These are phyloP conservation scores for Wickerhamomyces pijperi DNA, from an alignment of 805 yeast species.

Conservation along the genomic window DNA sequence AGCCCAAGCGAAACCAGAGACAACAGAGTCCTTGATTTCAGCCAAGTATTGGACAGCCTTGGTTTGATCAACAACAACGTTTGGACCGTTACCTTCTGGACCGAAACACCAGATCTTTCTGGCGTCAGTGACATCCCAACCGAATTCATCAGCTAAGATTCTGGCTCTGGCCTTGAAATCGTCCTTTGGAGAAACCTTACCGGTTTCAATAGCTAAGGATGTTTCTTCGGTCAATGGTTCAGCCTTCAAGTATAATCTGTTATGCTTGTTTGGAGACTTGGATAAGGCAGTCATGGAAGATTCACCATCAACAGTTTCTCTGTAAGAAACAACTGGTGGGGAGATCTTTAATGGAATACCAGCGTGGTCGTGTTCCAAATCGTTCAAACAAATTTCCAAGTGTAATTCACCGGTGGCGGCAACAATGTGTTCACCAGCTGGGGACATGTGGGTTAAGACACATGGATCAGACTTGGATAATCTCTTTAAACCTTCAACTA, in stretches of 20 bases:
- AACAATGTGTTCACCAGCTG: constrained; percentile 98
- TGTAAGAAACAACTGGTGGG: constrained; percentile 96
- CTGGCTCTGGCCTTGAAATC: constrained; percentile 99
- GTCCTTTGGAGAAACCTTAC: constrained; percentile 88
- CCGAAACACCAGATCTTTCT: constrained; percentile 99
- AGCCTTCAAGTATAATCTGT: constrained; percentile 98
- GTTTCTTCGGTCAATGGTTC: constrained; percentile 93
- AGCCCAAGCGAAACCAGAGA: constrained; percentile 99
- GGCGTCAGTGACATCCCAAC: constrained; percentile 99
- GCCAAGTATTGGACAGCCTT: constrained; percentile 98
- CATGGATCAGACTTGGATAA: constrained; percentile 99
- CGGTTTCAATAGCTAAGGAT: constrained; percentile 82
- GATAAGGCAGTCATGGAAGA: constrained; percentile 95
- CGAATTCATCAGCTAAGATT: constrained; percentile 96
- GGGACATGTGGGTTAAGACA: constrained; percentile 78
- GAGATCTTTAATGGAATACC: constrained; percentile 97
- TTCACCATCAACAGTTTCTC: constrained; percentile 93
- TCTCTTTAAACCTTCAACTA: constrained; percentile 99
- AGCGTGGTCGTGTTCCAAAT: constrained; percentile 97
- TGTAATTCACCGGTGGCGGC: constrained; percentile 99
- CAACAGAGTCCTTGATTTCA: constrained; percentile 99
- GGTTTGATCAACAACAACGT: constrained; percentile 97
- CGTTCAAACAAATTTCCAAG: constrained; percentile 93
- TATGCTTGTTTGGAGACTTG: constrained; percentile 99
- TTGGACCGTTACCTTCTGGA: constrained; percentile 99